Percentiles rank a stretch among this genome's conserved stretches.
phyloP scores from a whole-genome alignment of 108 stramenopile genomes.

The Bacterosira constricta region DNA sequence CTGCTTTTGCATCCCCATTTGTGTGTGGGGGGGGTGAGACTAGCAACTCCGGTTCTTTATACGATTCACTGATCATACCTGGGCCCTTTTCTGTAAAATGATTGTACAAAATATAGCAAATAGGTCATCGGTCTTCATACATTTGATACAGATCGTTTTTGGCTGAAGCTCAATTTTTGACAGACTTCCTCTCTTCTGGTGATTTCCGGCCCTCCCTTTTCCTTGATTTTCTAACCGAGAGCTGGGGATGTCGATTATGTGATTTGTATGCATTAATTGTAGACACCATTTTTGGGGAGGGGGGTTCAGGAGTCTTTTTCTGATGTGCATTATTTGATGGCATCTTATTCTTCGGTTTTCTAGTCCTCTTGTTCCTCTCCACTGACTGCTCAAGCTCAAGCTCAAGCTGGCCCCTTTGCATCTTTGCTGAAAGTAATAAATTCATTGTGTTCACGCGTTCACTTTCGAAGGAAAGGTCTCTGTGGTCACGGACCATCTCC shows the following conservation, averaged over 20 bases:
- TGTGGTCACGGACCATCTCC: background rate
- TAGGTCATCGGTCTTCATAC: no score
- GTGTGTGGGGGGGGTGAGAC: no score
- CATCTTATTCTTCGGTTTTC: background rate
- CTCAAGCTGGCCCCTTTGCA: background rate
- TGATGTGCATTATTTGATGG: background rate
- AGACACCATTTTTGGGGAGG: background rate
- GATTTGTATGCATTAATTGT: background rate
- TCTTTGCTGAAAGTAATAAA: slow-evolving; percentile 2
- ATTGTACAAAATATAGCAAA: no score
- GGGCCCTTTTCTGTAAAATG: no score
- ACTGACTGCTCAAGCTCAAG: background rate
- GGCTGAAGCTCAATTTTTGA: no score
- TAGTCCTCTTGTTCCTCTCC: background rate
- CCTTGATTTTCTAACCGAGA: background rate
- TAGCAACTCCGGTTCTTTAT: no score
- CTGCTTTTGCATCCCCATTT: no score
- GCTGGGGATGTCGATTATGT: background rate
- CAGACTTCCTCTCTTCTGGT: no score
- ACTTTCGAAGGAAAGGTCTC: background rate
- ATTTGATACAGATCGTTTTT: no score
- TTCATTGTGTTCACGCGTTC: background rate
- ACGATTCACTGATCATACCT: no score
- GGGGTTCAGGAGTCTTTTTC: background rate
- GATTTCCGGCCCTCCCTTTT: no score